These are phyloP conservation scores for Dioscorea cayenensis DNA, from an alignment of 116 monocot genomes.

Conservation along the genomic window DNA sequence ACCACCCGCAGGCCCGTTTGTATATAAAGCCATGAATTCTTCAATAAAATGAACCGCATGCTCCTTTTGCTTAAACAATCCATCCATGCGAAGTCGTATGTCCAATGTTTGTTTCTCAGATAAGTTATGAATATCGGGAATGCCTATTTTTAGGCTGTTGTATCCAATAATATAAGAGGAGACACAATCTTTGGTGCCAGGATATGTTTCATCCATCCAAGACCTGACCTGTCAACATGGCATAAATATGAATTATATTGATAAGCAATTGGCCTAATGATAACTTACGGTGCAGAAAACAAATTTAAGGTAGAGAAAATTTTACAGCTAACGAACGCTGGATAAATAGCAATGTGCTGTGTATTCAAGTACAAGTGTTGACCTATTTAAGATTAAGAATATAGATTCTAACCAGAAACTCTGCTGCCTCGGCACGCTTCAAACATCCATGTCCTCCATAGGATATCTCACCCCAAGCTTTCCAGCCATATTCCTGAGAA, in stretches of 20 bases:
- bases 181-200: constrained; percentile 55
- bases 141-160: constrained; percentile 68
- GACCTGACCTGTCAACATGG: constrained; percentile 54
- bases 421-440: constrained; percentile 81
- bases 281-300: not conserved
- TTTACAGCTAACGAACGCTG: not conserved
- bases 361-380: no score
- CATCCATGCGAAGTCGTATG: constrained; percentile 91
- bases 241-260: not conserved
- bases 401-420: constrained; percentile 55
- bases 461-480: constrained; percentile 97
- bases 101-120: constrained; percentile 36
- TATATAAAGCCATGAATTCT: constrained; percentile 90
- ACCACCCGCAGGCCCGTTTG: constrained; percentile 96
- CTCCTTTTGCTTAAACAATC: constrained; percentile 59
- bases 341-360: no score
- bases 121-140: constrained; percentile 1
- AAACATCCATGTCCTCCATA: constrained; percentile 84
- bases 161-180: constrained; percentile 74
- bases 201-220: constrained; percentile 84
- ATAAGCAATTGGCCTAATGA: not conserved
- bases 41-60: constrained; percentile 61
- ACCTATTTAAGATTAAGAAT: not conserved
- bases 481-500: constrained; percentile 78
- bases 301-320: not conserved